These are phyloP conservation scores for Euphorbia pulcherrima DNA, from an alignment of 345 rosid species.

Conservation along the genomic window DNA sequence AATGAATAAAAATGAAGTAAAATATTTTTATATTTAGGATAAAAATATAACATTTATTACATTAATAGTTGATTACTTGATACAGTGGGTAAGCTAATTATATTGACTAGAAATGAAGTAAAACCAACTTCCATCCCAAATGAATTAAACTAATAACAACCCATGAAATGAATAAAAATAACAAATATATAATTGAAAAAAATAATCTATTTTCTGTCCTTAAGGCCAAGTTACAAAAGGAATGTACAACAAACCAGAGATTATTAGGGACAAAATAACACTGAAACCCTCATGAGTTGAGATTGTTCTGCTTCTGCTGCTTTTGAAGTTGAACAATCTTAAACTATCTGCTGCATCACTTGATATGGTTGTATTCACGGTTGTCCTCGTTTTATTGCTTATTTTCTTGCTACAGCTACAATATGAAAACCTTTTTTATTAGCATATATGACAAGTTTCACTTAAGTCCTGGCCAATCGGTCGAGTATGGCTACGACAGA, in stretches of 20 bases:
- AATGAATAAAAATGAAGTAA: no score
- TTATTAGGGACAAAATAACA: constrained; percentile 28
- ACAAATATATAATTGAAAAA: neutral
- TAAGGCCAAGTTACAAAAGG: constrained; percentile 23
- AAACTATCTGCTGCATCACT: constrained; percentile 41
- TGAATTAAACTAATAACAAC: neutral
- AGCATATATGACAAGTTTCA: no score
- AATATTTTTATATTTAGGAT: neutral
- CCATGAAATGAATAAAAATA: neutral
- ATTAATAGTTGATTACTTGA: neutral
- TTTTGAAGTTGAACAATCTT: constrained; percentile 26
- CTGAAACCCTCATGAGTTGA: constrained; percentile 21
- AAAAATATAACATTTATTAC: neutral
- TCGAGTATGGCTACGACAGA: no score
- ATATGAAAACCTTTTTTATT: neutral
- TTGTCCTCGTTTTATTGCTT: constrained; percentile 56
- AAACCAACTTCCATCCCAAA: neutral
- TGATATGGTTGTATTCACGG: constrained; percentile 46
- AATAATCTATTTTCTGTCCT: constrained; percentile 1
- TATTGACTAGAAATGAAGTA: neutral
- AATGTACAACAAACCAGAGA: constrained; percentile 42
- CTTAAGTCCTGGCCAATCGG: no score
- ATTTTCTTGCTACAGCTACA: constrained; percentile 61
- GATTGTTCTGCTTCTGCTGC: constrained; percentile 32
- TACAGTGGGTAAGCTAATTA: neutral